Evolutionary conservation across 2,329 filamentous ascomycete genomes (phyloP).

Genomic region (Nectriaceae sp.): DNA sequence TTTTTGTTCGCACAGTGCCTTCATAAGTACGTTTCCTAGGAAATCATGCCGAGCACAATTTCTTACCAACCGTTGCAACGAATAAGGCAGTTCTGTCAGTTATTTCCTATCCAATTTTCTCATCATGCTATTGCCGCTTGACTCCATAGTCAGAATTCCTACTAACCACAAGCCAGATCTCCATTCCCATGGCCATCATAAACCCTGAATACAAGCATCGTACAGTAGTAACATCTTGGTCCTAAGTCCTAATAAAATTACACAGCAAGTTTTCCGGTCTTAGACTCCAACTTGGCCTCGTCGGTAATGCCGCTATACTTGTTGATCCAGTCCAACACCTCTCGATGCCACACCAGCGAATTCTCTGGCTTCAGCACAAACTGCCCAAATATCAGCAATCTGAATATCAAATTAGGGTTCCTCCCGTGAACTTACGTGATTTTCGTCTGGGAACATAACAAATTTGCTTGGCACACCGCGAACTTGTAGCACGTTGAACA

Average conservation of each 20-base stretch:
- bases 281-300: slow-evolving; percentile 19
- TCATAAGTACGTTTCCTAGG: too few species aligned
- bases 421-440: slow-evolving; percentile 48
- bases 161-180: too few species aligned
- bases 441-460: slow-evolving; percentile 78
- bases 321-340: slow-evolving; percentile 79
- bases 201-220: neutral
- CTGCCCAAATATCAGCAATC: slow-evolving; percentile 34
- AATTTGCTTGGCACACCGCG: slow-evolving; percentile 75
- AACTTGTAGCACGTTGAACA: slow-evolving; percentile 84
- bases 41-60: too few species aligned
- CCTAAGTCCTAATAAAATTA: slow-evolving; percentile 1
- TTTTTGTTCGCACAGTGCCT: too few species aligned
- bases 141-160: too few species aligned
- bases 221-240: neutral
- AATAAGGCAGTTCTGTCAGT: too few species aligned
- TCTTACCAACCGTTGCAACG: too few species aligned
- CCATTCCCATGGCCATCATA: slow-evolving; percentile 1
- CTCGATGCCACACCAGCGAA: slow-evolving; percentile 83
- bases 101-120: too few species aligned
- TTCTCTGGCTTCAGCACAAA: slow-evolving; percentile 94
- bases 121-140: too few species aligned
- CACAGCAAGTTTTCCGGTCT: slow-evolving; percentile 20
- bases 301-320: slow-evolving; percentile 54
- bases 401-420: too few species aligned